These are phyloP conservation scores for Lepiota brunneoincarnata DNA, from an alignment of 768 basidiomycete species.

Conservation along the genomic window DNA sequence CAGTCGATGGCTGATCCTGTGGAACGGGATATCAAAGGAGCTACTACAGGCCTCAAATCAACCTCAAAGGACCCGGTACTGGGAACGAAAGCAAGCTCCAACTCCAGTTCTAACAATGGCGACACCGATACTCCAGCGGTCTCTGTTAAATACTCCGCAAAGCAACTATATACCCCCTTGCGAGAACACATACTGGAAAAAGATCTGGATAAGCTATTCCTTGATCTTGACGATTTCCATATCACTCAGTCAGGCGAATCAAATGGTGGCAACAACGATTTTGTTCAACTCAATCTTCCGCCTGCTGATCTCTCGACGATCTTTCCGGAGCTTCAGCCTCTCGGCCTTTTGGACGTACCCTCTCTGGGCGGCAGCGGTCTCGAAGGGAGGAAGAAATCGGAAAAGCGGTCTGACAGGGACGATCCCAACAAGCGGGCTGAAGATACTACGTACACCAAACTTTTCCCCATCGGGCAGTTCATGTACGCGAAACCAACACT, in stretches of 20 bases:
- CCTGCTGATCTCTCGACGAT: constrained; percentile 59
- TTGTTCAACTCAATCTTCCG: constrained; percentile 23
- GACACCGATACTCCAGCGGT: constrained; percentile 29
- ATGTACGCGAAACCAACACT: constrained; percentile 84
- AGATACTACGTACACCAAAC: constrained; percentile 71
- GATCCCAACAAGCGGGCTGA: constrained; percentile 77
- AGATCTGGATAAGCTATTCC: constrained; percentile 49
- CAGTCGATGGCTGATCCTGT: constrained; percentile 4
- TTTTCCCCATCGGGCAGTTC: constrained; percentile 73
- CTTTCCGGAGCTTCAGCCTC: constrained; percentile 80
- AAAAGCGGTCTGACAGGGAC: constrained; percentile 60
- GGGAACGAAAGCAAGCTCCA: constrained; percentile 38
- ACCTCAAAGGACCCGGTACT: constrained; percentile 57
- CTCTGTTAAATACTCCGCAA: constrained; percentile 40
- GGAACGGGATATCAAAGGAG: constrained; percentile 8
- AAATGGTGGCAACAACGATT: constrained; percentile 18
- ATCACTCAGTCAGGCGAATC: constrained; percentile 17
- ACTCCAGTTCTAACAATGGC: constrained; percentile 30
- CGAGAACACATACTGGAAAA: constrained; percentile 64
- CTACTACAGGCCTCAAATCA: constrained; percentile 44
- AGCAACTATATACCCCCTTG: constrained; percentile 50
- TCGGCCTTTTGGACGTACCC: constrained; percentile 51
- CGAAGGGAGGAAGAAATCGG: constrained; percentile 49
- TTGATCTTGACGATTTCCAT: constrained; percentile 42
- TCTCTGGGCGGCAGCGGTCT: constrained; percentile 24